These are phyloP conservation scores for Raffaelea arxii DNA, from an alignment of 2,329 filamentous ascomycete species.

Conservation along the genomic window DNA sequence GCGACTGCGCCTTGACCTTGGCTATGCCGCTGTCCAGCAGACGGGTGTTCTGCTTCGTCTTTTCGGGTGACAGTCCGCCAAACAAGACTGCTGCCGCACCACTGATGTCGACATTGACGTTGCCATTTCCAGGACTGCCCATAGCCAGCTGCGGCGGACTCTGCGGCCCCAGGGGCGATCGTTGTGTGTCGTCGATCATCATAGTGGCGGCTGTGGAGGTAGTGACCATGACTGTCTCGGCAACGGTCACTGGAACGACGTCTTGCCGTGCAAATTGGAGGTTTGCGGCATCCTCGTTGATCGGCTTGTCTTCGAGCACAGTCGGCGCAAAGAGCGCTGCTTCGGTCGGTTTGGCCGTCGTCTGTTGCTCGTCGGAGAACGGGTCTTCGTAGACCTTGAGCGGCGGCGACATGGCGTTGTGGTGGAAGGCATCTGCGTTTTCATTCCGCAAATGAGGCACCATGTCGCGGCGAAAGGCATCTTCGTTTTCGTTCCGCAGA, in stretches of 20 bases:
- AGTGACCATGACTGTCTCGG: too few species aligned
- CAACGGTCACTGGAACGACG: background rate
- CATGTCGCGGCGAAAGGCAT: too few species aligned
- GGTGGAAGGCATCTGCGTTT: too few species aligned
- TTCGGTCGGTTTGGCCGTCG: constrained; percentile 34
- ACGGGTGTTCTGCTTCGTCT: constrained; percentile 46
- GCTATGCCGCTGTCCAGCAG: constrained; percentile 66
- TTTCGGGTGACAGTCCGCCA: constrained; percentile 35
- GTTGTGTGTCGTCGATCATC: constrained; percentile 1
- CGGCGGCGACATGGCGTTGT: constrained; percentile 24
- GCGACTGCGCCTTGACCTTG: constrained; percentile 58
- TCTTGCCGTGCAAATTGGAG: constrained; percentile 10
- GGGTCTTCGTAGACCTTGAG: constrained; percentile 56
- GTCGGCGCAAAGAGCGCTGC: constrained; percentile 32
- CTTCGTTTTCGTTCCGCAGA: too few species aligned
- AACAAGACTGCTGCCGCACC: constrained; percentile 11
- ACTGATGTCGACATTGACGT: too few species aligned
- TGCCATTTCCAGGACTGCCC: too few species aligned
- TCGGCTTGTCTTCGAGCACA: constrained; percentile 49
- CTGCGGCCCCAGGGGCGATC: constrained; percentile 5
- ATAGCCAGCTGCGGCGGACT: background rate
- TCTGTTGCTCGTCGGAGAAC: constrained; percentile 39
- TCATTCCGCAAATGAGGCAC: too few species aligned
- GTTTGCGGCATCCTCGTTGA: constrained; percentile 44
- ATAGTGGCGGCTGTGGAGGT: background rate